A percentile compares a stretch with the other conserved stretches of the same genome.
phyloP scores from a whole-genome alignment of 345 rosid genomes.

The Linum lewisii region DNA sequence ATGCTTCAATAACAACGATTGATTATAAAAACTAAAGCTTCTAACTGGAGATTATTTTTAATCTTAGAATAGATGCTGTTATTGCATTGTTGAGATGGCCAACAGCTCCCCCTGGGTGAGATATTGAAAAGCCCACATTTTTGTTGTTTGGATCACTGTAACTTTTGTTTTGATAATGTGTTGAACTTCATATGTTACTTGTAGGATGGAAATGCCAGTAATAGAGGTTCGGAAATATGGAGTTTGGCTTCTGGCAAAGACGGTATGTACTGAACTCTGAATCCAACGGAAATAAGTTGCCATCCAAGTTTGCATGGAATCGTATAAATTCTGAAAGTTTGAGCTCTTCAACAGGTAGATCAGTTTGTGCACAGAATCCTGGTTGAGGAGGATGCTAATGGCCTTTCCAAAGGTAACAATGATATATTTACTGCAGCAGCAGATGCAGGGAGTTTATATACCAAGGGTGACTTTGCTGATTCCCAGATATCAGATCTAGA shows the following conservation, averaged over 20 bases:
- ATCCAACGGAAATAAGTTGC: not conserved
- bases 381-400: constrained; percentile 20
- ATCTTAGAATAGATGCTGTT: constrained; percentile 6
- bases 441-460: constrained; percentile 14
- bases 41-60: constrained; percentile 4
- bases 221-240: constrained; percentile 24
- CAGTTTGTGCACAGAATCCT: constrained; percentile 20
- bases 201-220: constrained; percentile 21
- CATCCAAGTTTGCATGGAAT: constrained; percentile 1
- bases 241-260: constrained; percentile 21
- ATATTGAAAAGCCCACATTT: not conserved
- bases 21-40: not conserved
- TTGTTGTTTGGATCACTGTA: not conserved
- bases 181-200: constrained; percentile 7
- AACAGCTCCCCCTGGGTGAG: constrained; percentile 23
- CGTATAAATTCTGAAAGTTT: not conserved
- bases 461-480: constrained; percentile 17
- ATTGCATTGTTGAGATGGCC: constrained; percentile 26
- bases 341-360: constrained; percentile 14
- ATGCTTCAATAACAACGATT: constrained; percentile 3
- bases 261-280: constrained; percentile 12
- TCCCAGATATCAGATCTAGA: constrained; percentile 20
- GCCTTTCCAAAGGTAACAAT: constrained; percentile 7
- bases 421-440: constrained; percentile 12
- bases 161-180: not conserved